Base-by-base conservation (phyloP, 495 filamentous ascomycete genomes). In the Pyrenula aspistea region DNA sequence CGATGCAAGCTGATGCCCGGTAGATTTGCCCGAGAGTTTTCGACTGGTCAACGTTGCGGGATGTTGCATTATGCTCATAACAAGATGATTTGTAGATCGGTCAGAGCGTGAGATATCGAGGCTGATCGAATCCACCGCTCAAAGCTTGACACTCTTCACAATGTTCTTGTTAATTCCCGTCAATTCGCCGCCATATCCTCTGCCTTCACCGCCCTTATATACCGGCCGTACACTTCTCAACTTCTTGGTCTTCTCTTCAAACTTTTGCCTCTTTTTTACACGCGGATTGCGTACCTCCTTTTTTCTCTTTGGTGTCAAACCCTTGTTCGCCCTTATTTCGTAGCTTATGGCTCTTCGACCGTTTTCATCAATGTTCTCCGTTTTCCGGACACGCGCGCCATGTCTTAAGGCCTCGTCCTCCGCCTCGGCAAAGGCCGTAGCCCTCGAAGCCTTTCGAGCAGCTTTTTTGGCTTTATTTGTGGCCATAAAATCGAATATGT, bases 191-290 rank as follows among this genome's bases (percentile, higher is more conserved):
- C 77, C 81, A 73, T 98, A 98, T 8, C 89, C 88, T 62, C 77
- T 81, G 54, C 84, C 83, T 71, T 96, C 87, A 31, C 90, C 92
- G 63, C 90, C 92, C 73, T 87, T 87, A 70, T 89, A 98, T 47
- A 89, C 73, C 47, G 87, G 77, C 76, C 83, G 88, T 67, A 87
- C 83, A 67, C 84, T 91, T 53, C 78, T 79, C 68, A 97, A 70
- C 79, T 96, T 96, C 85, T 94, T 96, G 78, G 89, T 85, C 78
- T 94, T 95, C 51, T 87, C 83, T 62, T 92, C 90, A 70, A 78
- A 98, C 81, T 83, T 88, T 82, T 86, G 87, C 71, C 88, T 80
- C 87, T 96, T 98, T 85, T 97, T 98, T 55, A 98, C 91, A 69
- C 93, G 78, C 12, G 94, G 93, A 72, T 98, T 98, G 59, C 93